Conservation (phyloP, 148 eudicot genomes). For the Arctostaphylos glauca region DNA sequence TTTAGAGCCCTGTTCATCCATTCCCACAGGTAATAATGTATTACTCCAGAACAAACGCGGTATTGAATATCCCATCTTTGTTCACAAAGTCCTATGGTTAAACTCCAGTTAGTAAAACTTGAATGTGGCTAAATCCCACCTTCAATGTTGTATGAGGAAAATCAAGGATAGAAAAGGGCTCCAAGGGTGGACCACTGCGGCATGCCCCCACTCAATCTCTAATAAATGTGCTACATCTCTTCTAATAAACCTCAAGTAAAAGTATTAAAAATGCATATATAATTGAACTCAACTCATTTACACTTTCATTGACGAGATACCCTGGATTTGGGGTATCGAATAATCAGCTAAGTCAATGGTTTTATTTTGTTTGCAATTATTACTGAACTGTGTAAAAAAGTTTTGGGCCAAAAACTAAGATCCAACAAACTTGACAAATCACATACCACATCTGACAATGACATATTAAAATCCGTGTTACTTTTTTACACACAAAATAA, state of each 20-base stretch:
- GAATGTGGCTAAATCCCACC: background rate
- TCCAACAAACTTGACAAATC: background rate
- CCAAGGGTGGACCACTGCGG: background rate
- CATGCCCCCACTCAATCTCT: background rate
- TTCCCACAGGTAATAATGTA: background rate
- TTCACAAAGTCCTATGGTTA: background rate
- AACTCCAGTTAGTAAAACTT: background rate
- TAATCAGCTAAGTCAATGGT: background rate
- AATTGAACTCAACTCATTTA: conserved; percentile 1
- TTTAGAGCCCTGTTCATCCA: background rate
- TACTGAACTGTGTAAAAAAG: background rate
- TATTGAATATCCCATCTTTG: background rate
- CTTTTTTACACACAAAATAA: background rate
- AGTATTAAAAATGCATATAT: background rate
- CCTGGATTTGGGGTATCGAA: background rate
- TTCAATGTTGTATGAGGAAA: background rate
- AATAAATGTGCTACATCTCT: background rate
- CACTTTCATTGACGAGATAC: background rate
- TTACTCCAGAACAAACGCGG: background rate
- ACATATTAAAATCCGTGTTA: background rate
- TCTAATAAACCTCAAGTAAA: background rate
- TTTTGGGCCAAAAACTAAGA: background rate
- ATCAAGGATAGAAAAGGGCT: background rate
- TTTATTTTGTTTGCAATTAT: background rate
- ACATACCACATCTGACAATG: background rate